Base-by-base conservation (phyloP, 192 early-diverging fungal species). In the Pilaira anomala region DNA sequence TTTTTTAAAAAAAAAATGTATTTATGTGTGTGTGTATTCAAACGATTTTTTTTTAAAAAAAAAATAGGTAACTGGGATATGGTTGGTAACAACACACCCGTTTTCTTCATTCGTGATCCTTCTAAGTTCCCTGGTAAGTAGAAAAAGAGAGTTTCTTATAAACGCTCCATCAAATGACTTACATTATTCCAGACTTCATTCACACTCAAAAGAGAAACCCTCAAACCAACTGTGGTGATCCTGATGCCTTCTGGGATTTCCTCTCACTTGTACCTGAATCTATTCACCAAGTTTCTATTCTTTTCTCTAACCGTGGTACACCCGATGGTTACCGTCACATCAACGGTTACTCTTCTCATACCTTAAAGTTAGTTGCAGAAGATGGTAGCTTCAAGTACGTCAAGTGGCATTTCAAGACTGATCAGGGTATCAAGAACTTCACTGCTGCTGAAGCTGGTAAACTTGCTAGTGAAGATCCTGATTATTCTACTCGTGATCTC, bases 331-430 rank as follows among this genome's bases (percentile, higher is more conserved):
- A 74, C 79, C 87, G 92, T 62, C 82, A 88, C 76, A 91, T 94
- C 85, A 80, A 91, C 74, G 92, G 89, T 33, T 94, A 82, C 76
- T 88, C 85, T 25, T 87, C 85, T 61, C 91, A 93, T 72, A 81
- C 90, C 24, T 78, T 90, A 57, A 87, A 86, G 65, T 76, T 92
- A 25, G 87, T 94, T 54, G 80, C 86, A 67, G 76, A 73, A 39
- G 66, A 87, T 28, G 92, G 90, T 39, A 73, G 83, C 33, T 79
- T 75, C 73, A 74, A 77, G 29, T 89, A 89, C 52, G 90, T 90
- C 80, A 94, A 94, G 80, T 91, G 89, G 85, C 92, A 94, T 78
- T 91, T 85, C 78, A 87, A 82, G 67, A 87, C 89, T 53, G 78
- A 88, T 67, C 86, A 87, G 67, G 92, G 92, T 29, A 81, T 87